phyloP scores from a whole-genome alignment of 1,284 basidiomycete genomes.

The Pterulicium gracile region DNA sequence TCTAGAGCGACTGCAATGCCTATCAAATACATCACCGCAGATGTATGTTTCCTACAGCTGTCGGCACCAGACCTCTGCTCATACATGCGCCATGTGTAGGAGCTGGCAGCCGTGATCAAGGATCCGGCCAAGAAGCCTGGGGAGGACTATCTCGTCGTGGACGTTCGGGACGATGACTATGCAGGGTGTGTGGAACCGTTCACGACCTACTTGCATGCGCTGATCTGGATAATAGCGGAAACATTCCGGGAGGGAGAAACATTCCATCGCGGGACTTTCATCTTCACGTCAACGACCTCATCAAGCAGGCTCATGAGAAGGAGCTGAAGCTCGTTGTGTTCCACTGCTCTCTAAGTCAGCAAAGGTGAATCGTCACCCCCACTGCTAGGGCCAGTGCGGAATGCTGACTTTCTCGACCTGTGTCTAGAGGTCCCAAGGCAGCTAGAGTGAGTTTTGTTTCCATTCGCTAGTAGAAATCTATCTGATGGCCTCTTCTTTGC shows the following conservation, averaged over 20 bases:
- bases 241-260: constrained; percentile 55
- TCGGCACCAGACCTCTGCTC: constrained; percentile 2
- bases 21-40: constrained; percentile 35
- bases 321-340: constrained; percentile 56
- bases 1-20: neutral
- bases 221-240: constrained; percentile 32
- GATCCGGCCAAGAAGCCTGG: constrained; percentile 38
- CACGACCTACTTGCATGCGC: neutral
- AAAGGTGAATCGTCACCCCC: constrained; percentile 39
- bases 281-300: constrained; percentile 41
- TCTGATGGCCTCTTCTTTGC: constrained; percentile 5
- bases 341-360: constrained; percentile 67
- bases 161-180: constrained; percentile 72
- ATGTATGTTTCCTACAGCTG: constrained; percentile 13
- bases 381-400: neutral
- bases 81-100: constrained; percentile 26
- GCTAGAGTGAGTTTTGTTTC: constrained; percentile 41
- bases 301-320: constrained; percentile 39
- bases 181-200: constrained; percentile 26
- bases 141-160: constrained; percentile 64
- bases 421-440: constrained; percentile 57
- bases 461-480: constrained; percentile 1
- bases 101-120: constrained; percentile 58
- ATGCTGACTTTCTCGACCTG: constrained; percentile 4
- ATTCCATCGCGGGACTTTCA: constrained; percentile 51